Conservation (phyloP, 495 filamentous ascomycete species). For the Paragyromitra xinjiangensis region DNA sequence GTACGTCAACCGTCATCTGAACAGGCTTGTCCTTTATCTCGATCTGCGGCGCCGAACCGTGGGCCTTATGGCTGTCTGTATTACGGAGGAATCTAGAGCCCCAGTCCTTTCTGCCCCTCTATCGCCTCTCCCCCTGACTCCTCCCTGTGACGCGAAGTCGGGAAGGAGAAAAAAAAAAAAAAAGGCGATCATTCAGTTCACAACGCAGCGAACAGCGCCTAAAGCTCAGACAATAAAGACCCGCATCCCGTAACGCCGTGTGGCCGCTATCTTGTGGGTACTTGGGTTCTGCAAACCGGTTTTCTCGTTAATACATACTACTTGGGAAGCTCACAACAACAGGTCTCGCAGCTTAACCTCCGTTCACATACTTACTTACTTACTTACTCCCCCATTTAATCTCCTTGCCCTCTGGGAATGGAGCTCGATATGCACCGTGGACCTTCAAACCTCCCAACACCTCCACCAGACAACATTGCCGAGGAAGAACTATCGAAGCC, state of each 20-base stretch:
- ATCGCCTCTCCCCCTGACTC: constrained; percentile 45
- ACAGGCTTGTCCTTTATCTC: constrained; percentile 39
- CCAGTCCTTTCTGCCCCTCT: constrained; percentile 34
- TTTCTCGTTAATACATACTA: constrained; percentile 51
- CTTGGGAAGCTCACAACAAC: constrained; percentile 40
- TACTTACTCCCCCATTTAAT: not conserved
- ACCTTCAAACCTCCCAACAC: constrained; percentile 52
- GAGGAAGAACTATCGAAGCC: constrained; percentile 48
- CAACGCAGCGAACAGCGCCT: constrained; percentile 39
- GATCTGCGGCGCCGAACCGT: constrained; percentile 41
- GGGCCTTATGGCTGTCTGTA: constrained; percentile 45
- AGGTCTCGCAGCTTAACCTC: constrained; percentile 33
- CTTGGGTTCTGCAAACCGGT: constrained; percentile 53
- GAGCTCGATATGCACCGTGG: constrained; percentile 48
- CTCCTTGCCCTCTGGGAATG: constrained; percentile 24
- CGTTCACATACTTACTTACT: constrained; percentile 13
- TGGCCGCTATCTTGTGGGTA: constrained; percentile 52
- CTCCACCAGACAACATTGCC: constrained; percentile 48
- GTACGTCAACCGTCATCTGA: constrained; percentile 31
- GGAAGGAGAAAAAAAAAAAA: constrained; percentile 35
- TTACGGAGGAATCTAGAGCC: constrained; percentile 34
- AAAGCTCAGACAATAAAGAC: constrained; percentile 50
- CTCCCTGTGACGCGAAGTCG: constrained; percentile 52
- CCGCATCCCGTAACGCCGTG: constrained; percentile 48
- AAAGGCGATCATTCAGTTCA: constrained; percentile 41